A percentile compares a stretch with the other conserved stretches of the same genome.
Evolutionary conservation across 2,329 filamentous ascomycete genomes (phyloP).

Genomic region (Talaromyces verruculosus): DNA sequence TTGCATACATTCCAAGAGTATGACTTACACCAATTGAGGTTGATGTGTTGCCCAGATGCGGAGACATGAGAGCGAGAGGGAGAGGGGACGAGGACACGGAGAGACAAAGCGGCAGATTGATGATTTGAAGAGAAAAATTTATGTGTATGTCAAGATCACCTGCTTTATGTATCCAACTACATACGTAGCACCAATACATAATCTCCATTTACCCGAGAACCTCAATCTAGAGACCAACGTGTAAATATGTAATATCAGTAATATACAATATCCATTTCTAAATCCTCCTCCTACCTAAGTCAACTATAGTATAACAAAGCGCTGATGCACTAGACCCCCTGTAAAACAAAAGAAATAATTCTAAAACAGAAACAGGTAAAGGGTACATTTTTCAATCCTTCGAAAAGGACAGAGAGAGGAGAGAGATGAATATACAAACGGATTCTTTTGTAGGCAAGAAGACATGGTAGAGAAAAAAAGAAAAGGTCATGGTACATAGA

Average conservation of each 20-base stretch:
- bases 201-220: background rate
- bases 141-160: background rate
- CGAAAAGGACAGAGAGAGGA: background rate
- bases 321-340: conserved; percentile 6
- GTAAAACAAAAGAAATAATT: conserved; percentile 3
- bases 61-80: background rate
- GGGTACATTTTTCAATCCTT: conserved; percentile 8
- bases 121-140: background rate
- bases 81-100: background rate
- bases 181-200: background rate
- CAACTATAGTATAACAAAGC: conserved; percentile 4
- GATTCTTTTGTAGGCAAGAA: background rate
- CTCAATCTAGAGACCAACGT: background rate
- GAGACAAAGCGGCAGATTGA: background rate
- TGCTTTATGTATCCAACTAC: background rate
- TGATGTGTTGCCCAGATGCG: background rate
- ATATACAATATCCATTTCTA: conserved; percentile 14
- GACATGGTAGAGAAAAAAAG: background rate
- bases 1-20: background rate
- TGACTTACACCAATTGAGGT: background rate
- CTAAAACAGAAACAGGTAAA: background rate
- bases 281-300: background rate
- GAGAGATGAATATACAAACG: background rate
- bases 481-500: conserved; percentile 13
- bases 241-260: background rate